phyloP scores from a whole-genome alignment of 1,284 basidiomycete genomes.

The Stereum hirsutum region DNA sequence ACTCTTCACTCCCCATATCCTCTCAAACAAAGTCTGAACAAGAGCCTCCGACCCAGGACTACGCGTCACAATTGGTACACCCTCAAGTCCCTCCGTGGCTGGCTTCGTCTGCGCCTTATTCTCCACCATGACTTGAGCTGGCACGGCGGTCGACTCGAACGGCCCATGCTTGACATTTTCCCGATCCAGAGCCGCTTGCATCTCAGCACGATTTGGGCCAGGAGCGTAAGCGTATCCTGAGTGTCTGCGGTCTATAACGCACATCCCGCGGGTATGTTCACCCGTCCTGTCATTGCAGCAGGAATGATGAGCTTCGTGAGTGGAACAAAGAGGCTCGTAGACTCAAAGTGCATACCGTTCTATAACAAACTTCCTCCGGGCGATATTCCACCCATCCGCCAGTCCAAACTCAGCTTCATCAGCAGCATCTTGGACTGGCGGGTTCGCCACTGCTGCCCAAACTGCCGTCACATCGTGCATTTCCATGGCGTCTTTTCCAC shows the following conservation, averaged over 20 bases:
- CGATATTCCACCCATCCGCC: conserved; percentile 41
- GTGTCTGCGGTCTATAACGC: conserved; percentile 62
- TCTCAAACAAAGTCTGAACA: conserved; percentile 35
- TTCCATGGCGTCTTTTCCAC: conserved; percentile 79
- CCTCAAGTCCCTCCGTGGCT: conserved; percentile 18
- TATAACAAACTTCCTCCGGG: conserved; percentile 50
- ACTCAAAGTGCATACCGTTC: conserved; percentile 42
- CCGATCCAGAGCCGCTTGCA: conserved; percentile 43
- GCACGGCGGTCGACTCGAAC: conserved; percentile 41
- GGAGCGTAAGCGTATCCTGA: conserved; percentile 49
- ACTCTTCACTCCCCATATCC: conserved; percentile 49
- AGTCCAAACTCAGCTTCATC: conserved; percentile 20
- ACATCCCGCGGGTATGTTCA: conserved; percentile 65
- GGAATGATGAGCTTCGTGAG: neutral
- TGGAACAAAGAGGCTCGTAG: too few relatives aligned
- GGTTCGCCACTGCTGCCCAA: conserved; percentile 71
- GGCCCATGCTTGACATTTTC: conserved; percentile 24
- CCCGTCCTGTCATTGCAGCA: conserved; percentile 22
- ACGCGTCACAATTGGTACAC: conserved; percentile 41
- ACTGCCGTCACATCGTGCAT: conserved; percentile 78
- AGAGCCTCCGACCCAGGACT: conserved; percentile 51
- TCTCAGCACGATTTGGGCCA: conserved; percentile 51
- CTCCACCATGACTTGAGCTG: conserved; percentile 44
- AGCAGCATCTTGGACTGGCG: conserved; percentile 28
- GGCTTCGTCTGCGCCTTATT: conserved; percentile 13